A percentile compares a stretch with the other conserved stretches of the same genome.
Conservation (phyloP, 2,329 filamentous ascomycete genomes). For the Pseudocercospora crystallina region DNA sequence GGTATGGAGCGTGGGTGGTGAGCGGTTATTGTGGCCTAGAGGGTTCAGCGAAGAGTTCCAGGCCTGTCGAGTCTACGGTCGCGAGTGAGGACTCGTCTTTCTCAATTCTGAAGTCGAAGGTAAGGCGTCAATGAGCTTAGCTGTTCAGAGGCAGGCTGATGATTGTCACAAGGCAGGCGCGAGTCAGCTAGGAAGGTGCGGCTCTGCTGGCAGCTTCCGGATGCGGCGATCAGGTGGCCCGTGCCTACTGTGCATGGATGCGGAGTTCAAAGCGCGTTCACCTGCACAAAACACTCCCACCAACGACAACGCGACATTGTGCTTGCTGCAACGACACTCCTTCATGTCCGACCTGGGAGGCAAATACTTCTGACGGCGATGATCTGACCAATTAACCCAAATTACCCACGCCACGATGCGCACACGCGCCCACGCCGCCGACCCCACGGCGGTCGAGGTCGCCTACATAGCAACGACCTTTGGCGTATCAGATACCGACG, state of each 20-base stretch:
- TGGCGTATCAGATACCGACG: constrained; percentile 63
- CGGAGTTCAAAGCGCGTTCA: neutral
- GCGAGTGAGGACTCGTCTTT: too few species aligned
- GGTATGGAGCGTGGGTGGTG: neutral
- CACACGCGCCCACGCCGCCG: constrained; percentile 43
- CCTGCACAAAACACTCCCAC: neutral
- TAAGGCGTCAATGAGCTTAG: neutral
- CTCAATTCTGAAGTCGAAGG: too few species aligned
- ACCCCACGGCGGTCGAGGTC: constrained; percentile 61
- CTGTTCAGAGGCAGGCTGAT: neutral
- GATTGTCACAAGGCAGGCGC: neutral
- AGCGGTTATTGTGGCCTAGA: constrained; percentile 20
- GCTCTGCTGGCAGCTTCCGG: neutral
- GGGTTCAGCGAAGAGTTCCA: constrained; percentile 33
- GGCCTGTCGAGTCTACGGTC: constrained; percentile 3
- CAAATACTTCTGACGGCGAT: constrained; percentile 9
- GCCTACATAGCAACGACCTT: constrained; percentile 72
- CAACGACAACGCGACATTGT: constrained; percentile 5
- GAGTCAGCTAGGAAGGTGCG: constrained; percentile 1
- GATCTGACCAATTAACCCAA: constrained; percentile 12
- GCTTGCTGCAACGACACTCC: neutral
- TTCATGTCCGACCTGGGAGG: neutral
- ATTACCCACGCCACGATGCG: constrained; percentile 46
- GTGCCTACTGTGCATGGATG: neutral
- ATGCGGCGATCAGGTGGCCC: neutral